Percentiles rank a stretch among this genome's conserved stretches.
These are phyloP conservation scores for Jaapia argillacea DNA, from an alignment of 768 basidiomycete genomes.

Conservation along the genomic window DNA sequence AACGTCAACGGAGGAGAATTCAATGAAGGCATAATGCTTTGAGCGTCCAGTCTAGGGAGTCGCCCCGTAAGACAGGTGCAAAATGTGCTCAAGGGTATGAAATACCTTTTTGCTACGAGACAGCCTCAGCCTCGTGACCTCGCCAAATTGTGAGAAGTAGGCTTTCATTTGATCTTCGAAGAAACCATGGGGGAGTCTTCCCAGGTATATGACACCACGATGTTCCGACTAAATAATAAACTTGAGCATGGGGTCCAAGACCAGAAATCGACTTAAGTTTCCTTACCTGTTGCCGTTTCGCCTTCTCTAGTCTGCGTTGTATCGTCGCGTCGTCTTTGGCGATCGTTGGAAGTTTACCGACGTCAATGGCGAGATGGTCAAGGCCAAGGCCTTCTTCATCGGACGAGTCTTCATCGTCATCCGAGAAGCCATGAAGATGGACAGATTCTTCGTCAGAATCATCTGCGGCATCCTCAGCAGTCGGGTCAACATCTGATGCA, in stretches of 20 bases:
- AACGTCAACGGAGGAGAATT: constrained; percentile 83
- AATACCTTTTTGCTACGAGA: constrained; percentile 96
- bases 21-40: constrained; percentile 96
- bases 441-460: constrained; percentile 27
- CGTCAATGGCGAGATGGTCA: constrained; percentile 48
- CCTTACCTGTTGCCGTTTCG: constrained; percentile 57
- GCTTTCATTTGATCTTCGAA: constrained; percentile 90
- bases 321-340: constrained; percentile 84
- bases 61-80: not conserved
- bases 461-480: constrained; percentile 23
- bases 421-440: constrained; percentile 63
- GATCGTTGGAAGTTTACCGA: constrained; percentile 70
- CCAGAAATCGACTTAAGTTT: constrained; percentile 3
- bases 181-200: constrained; percentile 93
- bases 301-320: constrained; percentile 42
- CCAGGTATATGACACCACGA: constrained; percentile 80
- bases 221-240: constrained; percentile 38
- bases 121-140: constrained; percentile 76
- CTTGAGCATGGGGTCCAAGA: not conserved
- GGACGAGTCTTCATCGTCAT: constrained; percentile 67
- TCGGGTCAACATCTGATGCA: constrained; percentile 1
- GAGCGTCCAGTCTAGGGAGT: constrained; percentile 74
- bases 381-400: constrained; percentile 65
- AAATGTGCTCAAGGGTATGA: not conserved
- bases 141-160: constrained; percentile 94